A percentile compares a stretch with the other conserved stretches of the same genome.
Evolutionary conservation across 345 rosid species (phyloP).

Genomic region (Rhodamnia rubescens): DNA sequence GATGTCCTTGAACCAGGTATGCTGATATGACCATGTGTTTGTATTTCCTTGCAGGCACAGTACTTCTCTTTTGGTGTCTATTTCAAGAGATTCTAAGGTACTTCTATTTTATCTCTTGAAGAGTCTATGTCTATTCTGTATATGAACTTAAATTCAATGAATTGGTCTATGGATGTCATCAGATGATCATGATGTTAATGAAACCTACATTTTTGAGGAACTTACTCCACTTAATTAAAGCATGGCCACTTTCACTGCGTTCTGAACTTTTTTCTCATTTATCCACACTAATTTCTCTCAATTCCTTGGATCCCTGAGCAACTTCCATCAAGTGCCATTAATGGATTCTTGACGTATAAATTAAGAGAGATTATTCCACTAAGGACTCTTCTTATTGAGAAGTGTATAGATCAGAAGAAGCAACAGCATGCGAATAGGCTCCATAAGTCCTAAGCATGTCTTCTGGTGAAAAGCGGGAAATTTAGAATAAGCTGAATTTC

Average conservation of each 20-base stretch:
- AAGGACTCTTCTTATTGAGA: neutral
- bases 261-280: neutral
- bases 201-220: neutral
- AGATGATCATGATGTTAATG: neutral
- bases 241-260: neutral
- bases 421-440: neutral
- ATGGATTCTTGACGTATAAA: neutral
- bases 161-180: neutral
- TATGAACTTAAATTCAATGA: neutral
- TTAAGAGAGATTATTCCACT: neutral
- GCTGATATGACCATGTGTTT: neutral
- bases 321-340: neutral
- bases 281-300: neutral
- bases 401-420: neutral
- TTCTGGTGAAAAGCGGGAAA: too few relatives aligned
- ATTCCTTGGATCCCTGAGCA: neutral
- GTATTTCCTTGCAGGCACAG: conserved; percentile 30
- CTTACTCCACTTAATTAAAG: neutral
- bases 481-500: neutral
- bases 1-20: neutral
- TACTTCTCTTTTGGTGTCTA: conserved; percentile 39
- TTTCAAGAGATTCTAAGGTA: conserved; percentile 62
- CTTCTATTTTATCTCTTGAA: neutral
- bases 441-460: neutral
- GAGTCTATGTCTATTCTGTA: neutral